Evolutionary conservation across 2,329 filamentous ascomycete genomes (phyloP).

Genomic region (Acephala macrosclerotiorum): DNA sequence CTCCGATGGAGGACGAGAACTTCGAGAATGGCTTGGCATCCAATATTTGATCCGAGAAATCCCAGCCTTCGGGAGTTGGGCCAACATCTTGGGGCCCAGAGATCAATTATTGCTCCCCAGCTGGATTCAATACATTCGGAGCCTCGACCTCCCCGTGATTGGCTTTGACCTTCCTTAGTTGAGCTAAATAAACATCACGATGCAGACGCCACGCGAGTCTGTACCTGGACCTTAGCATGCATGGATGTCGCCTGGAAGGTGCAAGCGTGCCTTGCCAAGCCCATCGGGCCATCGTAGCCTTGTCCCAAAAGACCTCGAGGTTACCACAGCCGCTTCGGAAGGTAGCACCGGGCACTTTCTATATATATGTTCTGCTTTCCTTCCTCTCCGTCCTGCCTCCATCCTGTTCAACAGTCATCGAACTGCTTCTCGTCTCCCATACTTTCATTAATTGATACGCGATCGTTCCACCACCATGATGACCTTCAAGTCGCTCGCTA

Average conservation of each 20-base stretch:
- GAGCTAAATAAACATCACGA: neutral
- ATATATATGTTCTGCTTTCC: constrained; percentile 7
- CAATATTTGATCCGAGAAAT: constrained; percentile 10
- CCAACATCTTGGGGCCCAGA: neutral
- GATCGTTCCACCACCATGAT: constrained; percentile 5
- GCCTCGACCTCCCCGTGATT: constrained; percentile 8
- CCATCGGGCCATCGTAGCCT: neutral
- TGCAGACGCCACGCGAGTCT: constrained; percentile 10
- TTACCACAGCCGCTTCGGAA: neutral
- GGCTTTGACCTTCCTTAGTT: constrained; percentile 1
- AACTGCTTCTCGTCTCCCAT: constrained; percentile 8
- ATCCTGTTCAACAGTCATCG: constrained; percentile 8
- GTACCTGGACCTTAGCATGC: constrained; percentile 1
- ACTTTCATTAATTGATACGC: constrained; percentile 5
- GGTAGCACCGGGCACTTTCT: neutral
- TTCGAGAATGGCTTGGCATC: constrained; percentile 17
- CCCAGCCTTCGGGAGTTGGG: constrained; percentile 15
- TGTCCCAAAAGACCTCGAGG: constrained; percentile 3
- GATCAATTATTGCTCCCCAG: neutral
- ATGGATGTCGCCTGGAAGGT: neutral
- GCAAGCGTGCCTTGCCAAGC: constrained; percentile 1
- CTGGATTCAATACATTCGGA: neutral
- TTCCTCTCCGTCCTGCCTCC: no score
- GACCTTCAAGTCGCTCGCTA: constrained; percentile 26
- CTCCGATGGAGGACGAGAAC: constrained; percentile 11